Conservation (phyloP, 495 filamentous ascomycete genomes). For the Neurospora tetrasperma region DNA sequence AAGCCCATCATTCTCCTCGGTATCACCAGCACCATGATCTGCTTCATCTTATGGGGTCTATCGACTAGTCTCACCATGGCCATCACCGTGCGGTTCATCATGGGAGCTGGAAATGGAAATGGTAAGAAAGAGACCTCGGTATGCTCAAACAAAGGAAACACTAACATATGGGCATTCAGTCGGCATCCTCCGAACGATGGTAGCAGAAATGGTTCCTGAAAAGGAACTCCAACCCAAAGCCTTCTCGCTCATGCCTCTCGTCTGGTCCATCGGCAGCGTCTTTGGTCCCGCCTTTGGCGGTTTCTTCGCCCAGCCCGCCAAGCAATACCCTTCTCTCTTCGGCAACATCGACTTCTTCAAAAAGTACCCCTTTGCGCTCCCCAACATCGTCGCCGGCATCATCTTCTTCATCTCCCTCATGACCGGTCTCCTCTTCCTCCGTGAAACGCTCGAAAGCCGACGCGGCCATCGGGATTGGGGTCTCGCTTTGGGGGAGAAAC, state of each 20-base stretch:
- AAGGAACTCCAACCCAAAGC: conserved; percentile 72
- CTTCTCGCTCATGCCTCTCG: conserved; percentile 76
- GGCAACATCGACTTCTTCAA: conserved; percentile 55
- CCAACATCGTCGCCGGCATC: conserved; percentile 62
- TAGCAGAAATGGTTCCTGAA: conserved; percentile 69
- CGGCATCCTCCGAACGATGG: conserved; percentile 59
- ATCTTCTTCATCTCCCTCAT: conserved; percentile 66
- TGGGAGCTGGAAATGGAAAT: conserved; percentile 58
- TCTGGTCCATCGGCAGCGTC: conserved; percentile 74
- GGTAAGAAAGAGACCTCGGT: conserved; percentile 26
- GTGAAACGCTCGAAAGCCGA: conserved; percentile 65
- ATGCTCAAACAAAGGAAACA: background rate
- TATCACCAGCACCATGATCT: conserved; percentile 60
- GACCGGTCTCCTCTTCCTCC: conserved; percentile 61
- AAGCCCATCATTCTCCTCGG: conserved; percentile 66
- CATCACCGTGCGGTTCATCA: conserved; percentile 54
- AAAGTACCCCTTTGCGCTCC: conserved; percentile 68
- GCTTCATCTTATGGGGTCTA: conserved; percentile 67
- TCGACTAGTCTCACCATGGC: conserved; percentile 62
- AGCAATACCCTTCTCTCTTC: conserved; percentile 57
- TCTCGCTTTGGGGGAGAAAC: conserved; percentile 49
- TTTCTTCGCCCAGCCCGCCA: conserved; percentile 67
- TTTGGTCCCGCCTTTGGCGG: conserved; percentile 85
- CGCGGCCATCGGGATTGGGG: conserved; percentile 59
- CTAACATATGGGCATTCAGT: conserved; percentile 25